A percentile compares a stretch with the other conserved stretches of the same genome.
Conservation (phyloP, 2,329 filamentous ascomycete species). For the Trichoderma lentiforme region DNA sequence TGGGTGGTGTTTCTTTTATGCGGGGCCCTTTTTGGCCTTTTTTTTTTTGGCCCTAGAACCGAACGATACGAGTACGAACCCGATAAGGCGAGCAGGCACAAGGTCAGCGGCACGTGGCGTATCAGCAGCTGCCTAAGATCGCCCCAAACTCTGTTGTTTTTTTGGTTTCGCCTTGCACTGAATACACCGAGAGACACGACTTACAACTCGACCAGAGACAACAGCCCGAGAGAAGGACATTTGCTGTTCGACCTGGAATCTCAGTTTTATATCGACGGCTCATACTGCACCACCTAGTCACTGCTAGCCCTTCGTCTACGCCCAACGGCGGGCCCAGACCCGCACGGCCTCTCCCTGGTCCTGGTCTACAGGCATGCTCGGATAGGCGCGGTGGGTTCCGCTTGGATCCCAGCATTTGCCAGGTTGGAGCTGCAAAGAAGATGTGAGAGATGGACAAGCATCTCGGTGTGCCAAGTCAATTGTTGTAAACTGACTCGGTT, state of each 20-base stretch:
- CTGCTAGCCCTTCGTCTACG: not conserved
- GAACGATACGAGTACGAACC: conserved; percentile 15
- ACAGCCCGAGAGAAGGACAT: not conserved
- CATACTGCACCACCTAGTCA: not conserved
- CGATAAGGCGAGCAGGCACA: conserved; percentile 11
- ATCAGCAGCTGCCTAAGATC: not conserved
- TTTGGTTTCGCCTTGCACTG: not conserved
- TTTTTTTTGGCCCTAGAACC: not conserved
- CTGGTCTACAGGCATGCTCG: not conserved
- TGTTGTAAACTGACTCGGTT: not conserved
- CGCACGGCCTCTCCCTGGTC: not conserved
- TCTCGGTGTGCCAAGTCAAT: not conserved
- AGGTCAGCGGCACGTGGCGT: conserved; percentile 10
- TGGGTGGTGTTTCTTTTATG: not conserved
- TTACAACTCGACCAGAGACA: not conserved
- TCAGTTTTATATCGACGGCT: not conserved
- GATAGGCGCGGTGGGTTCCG: not conserved
- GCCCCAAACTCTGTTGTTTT: not conserved
- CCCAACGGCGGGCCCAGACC: conserved; percentile 14
- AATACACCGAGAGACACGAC: not conserved
- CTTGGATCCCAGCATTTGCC: not conserved
- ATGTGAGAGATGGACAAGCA: not conserved
- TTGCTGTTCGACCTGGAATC: not conserved
- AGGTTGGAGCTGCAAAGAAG: not conserved
- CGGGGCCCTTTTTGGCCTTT: not conserved